Evolutionary conservation across 1,139 yeast genomes (phyloP), one percentile per base, ranked within the genome.

Genomic region (Tardiomyces depauwii): DNA sequence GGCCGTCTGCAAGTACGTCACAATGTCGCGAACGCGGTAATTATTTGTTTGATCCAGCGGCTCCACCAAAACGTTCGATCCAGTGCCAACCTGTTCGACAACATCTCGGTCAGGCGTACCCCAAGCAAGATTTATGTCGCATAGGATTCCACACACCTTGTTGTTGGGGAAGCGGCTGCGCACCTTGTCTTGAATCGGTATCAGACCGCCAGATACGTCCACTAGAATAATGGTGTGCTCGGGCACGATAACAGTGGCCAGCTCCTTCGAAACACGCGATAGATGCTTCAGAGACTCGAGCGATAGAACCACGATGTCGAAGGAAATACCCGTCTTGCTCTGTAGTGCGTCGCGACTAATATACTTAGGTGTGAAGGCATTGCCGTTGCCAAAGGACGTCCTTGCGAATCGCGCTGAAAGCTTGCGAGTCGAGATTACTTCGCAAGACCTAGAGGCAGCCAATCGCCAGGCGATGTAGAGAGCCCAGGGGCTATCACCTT

Each of bases 121-220:
- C 36, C 36, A 30, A 5, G 10, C 36, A 13, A 30, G 36, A 41
- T 55, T 54, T 19, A 54, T 42, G 43, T 55, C 58, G 47, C 51
- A 45, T 38, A 56, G 50, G 30, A 58, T 45, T 14, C 60, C 62
- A 18, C 52, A 44, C 2, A 60, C 63, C 5, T 51, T 52, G 45
- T 49, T 48, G 33, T 51, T 46, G 23, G 63, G 57, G 30, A 63
- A 53, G 44, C 53, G 54, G 13, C 53, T 44, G 13, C 53, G 52
- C 21, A 63, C 55, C 41, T 58, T 51, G 13, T 52, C 47, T 48
- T 62, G 64, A n/a, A 64, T 44, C 2, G 60, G 58, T 28, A 62
- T 59, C 16, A 49, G 45, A 16, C 66, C 58, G 33, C 57, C 54
- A 28, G 64, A 55, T 12, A 56, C 56, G 44, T 64, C 67, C 13